These are phyloP conservation scores for Fraxinus quadrangulata DNA, from an alignment of 257 asterid genomes.

Conservation along the genomic window DNA sequence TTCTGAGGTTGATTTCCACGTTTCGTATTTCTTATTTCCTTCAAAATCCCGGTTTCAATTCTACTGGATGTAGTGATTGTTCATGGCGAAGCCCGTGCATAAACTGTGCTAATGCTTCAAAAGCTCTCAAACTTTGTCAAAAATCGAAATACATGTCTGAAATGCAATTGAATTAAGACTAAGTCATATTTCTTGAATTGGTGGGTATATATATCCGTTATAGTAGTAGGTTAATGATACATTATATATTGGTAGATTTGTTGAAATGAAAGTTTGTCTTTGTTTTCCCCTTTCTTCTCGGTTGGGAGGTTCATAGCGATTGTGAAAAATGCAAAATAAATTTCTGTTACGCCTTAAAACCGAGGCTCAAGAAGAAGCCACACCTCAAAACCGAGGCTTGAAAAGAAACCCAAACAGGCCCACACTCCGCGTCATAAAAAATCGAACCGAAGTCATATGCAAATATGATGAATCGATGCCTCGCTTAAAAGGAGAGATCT, in stretches of 20 bases:
- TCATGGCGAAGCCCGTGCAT: not conserved
- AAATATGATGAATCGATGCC: no score
- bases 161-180: not conserved
- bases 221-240: slow-evolving; percentile 23
- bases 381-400: no score
- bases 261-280: slow-evolving; percentile 1
- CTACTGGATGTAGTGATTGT: not conserved
- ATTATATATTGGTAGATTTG: slow-evolving; percentile 26
- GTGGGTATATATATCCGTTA: slow-evolving; percentile 15
- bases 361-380: no score
- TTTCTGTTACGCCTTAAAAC: no score
- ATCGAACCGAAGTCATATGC: no score
- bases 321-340: not conserved
- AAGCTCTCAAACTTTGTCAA: not conserved
- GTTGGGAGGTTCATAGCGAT: not conserved
- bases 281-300: not conserved
- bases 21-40: not conserved
- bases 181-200: slow-evolving; percentile 11
- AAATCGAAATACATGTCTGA: not conserved
- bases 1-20: not conserved
- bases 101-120: not conserved
- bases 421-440: no score
- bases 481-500: no score
- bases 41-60: not conserved
- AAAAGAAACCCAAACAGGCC: no score